These are phyloP conservation scores for Lipomyces yamadae DNA, from an alignment of 805 yeast species.

Conservation along the genomic window DNA sequence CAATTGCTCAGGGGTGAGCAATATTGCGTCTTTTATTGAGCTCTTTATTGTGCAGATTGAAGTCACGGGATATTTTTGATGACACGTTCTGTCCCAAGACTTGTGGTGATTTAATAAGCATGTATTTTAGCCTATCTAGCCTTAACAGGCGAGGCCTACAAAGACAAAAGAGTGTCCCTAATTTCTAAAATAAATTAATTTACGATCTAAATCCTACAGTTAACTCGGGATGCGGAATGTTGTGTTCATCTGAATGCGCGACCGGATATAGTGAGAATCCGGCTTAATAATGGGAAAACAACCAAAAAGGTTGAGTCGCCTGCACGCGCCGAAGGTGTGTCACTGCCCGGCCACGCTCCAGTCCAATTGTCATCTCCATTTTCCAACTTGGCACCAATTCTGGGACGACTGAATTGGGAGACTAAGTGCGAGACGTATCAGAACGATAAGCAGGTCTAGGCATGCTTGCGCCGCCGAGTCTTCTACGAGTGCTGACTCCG, in stretches of 20 bases:
- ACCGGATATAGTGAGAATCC: too few relatives aligned
- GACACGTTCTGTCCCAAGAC: background rate
- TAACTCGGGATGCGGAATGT: too few relatives aligned
- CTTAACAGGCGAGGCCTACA: too few relatives aligned
- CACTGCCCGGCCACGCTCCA: too few relatives aligned
- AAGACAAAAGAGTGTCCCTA: too few relatives aligned
- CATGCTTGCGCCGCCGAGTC: background rate
- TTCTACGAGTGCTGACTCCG: background rate
- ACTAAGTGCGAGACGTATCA: background rate
- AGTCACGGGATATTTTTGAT: background rate
- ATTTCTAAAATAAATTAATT: too few relatives aligned
- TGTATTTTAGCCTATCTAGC: background rate
- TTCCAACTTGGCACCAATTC: background rate
- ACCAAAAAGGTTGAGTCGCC: too few relatives aligned
- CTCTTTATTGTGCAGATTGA: background rate
- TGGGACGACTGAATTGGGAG: background rate
- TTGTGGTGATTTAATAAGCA: background rate
- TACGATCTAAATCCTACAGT: too few relatives aligned
- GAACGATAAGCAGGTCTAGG: background rate
- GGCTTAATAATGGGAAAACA: too few relatives aligned
- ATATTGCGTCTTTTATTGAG: background rate
- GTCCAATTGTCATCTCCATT: too few relatives aligned
- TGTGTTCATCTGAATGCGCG: too few relatives aligned
- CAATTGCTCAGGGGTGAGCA: background rate
- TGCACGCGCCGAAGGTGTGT: too few relatives aligned